Conservation (phyloP, 805 yeast species). For the Millerago galiae region DNA sequence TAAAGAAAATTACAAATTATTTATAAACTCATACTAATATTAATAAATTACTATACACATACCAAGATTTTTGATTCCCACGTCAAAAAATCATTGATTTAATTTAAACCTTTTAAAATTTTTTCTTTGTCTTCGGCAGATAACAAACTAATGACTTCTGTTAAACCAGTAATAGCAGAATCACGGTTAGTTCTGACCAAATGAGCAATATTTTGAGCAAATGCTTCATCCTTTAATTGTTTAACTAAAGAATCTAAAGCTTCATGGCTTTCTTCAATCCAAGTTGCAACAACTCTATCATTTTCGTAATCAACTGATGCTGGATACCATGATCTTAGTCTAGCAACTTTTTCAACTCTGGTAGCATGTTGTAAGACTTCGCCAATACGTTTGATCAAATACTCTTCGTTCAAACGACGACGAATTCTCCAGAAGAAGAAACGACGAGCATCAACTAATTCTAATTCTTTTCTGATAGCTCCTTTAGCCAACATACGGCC, state of each 20-base stretch:
- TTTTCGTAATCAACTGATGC: conserved; percentile 57
- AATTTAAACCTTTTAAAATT: conserved; percentile 24
- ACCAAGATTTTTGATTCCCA: not conserved
- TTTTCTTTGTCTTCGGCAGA: conserved; percentile 50
- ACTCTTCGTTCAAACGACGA: conserved; percentile 91
- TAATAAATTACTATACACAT: conserved; percentile 2
- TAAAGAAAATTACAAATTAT: not conserved
- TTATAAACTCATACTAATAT: not conserved
- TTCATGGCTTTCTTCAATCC: conserved; percentile 77
- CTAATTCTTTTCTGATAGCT: conserved; percentile 74
- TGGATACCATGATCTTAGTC: conserved; percentile 85
- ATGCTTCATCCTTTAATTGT: conserved; percentile 58
- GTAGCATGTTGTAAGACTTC: conserved; percentile 53
- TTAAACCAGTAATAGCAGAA: conserved; percentile 46
- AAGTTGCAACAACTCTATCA: conserved; percentile 73
- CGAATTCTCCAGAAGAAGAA: conserved; percentile 98
- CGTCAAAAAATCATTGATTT: not conserved
- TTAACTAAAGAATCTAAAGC: conserved; percentile 54
- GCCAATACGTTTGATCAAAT: conserved; percentile 67
- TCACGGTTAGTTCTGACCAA: conserved; percentile 50
- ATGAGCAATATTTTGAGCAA: conserved; percentile 58
- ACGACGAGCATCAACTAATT: conserved; percentile 86
- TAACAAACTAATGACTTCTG: conserved; percentile 46
- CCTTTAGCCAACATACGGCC: conserved; percentile 97
- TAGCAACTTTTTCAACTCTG: conserved; percentile 77